Percentiles rank a stretch among this genome's conserved stretches.
phyloP scores from a whole-genome alignment of 805 yeast genomes.

The Kuraishia borneana region DNA sequence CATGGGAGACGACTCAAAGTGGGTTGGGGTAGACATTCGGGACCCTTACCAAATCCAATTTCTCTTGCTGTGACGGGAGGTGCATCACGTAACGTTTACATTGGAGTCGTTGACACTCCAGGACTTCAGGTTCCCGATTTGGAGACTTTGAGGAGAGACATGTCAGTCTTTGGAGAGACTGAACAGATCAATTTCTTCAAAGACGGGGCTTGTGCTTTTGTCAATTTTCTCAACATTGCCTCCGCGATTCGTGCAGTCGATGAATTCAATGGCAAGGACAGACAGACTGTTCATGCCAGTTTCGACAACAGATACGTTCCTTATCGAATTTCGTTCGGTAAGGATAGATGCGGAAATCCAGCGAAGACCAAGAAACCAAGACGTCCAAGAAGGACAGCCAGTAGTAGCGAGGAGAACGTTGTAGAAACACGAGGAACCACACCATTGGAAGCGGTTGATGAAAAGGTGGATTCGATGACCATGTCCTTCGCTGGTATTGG shows the following conservation, averaged over 20 bases:
- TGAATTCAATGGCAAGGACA: conserved; percentile 30
- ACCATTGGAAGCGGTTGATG: not conserved
- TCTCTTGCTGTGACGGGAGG: conserved; percentile 59
- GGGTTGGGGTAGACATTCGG: conserved; percentile 67
- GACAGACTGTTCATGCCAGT: conserved; percentile 22
- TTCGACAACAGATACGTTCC: conserved; percentile 35
- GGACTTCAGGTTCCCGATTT: conserved; percentile 30
- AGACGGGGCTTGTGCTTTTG: conserved; percentile 64
- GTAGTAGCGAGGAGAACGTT: not conserved
- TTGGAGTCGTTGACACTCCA: conserved; percentile 40
- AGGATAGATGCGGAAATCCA: conserved; percentile 74
- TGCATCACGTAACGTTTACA: conserved; percentile 68
- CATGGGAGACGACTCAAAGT: conserved; percentile 53
- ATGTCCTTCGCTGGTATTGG: conserved; percentile 8
- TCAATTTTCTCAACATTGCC: conserved; percentile 53
- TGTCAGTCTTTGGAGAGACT: conserved; percentile 52
- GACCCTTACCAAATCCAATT: conserved; percentile 45
- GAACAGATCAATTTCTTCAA: conserved; percentile 69
- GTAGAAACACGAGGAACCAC: not conserved
- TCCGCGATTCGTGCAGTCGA: conserved; percentile 58
- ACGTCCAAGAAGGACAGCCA: conserved; percentile 15
- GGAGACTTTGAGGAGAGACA: conserved; percentile 44
- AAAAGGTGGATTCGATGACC: conserved; percentile 1
- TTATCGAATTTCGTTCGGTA: conserved; percentile 58
- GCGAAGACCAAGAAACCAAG: conserved; percentile 36